Base-by-base conservation (phyloP, 331 rosid species). In the Prunus yedoensis region DNA sequence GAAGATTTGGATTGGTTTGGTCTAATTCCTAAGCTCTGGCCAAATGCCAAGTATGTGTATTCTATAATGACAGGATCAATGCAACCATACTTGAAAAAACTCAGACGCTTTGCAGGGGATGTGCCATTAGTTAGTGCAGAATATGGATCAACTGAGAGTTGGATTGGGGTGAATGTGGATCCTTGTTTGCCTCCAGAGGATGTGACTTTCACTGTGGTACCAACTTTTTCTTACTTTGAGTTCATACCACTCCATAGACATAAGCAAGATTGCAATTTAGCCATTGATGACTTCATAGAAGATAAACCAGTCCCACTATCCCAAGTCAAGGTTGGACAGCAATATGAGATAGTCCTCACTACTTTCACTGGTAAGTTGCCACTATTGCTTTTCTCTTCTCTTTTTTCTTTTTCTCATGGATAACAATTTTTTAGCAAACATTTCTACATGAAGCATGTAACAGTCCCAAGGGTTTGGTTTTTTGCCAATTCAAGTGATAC, bases 141-240 rank as follows among this genome's bases (percentile, higher is more conserved):
- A 2, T 94, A 94, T 82, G 99, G 99, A 10, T 94, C 99, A 9
- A 94, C 97, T 11, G 99, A 94, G 92, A 89, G 99, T 63, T 94
- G 99, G 99, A 94, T 94, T 47, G 99, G 99, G 70, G 93, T 88
- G 46, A 92, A 92, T 73, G 82, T 92, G 79, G 97, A 94, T 72
- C 96, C 99, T 18, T 68, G 59, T 78, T 75, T 89, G 20, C 83
- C 89, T 1, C 93, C 99, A 1, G 97, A 94, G 75, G 63, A 83
- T 13, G 99, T 92, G 13, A 87, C 96, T n/a, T 94, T 89, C 46
- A 88, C 97, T 0, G 97, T 92, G 14, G 80, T 94, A 3, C 99
- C 99, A 0, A 90, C 97, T 53, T 90, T 94, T 78, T 88, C 96
- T 27, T 94, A 94, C 94, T 94, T 89, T 49, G 99, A 94, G 76